Evolutionary conservation across 345 rosid genomes (phyloP).

Genomic region (Eucalyptus pauciflora): DNA sequence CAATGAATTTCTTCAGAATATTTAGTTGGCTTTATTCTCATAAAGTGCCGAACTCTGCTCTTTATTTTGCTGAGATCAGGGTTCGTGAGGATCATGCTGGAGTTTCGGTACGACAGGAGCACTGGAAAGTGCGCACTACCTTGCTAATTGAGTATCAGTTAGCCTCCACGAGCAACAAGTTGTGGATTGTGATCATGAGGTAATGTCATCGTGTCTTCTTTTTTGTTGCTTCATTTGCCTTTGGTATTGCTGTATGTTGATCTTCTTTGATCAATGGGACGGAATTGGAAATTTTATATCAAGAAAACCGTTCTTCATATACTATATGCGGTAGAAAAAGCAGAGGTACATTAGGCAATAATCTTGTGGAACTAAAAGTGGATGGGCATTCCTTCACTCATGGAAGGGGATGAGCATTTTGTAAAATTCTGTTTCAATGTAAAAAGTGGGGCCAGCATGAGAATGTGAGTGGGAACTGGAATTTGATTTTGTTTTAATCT

Average conservation of each 20-base stretch:
- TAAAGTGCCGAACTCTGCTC: neutral
- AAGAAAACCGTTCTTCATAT: neutral
- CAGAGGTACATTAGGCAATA: neutral
- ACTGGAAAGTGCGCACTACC: constrained; percentile 77
- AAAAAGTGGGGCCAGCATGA: neutral
- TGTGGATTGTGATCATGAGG: constrained; percentile 98
- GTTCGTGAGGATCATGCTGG: constrained; percentile 97
- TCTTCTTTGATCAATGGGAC: neutral
- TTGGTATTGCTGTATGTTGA: neutral
- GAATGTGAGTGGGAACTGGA: neutral
- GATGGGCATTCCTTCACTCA: neutral
- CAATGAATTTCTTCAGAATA: neutral
- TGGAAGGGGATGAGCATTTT: neutral
- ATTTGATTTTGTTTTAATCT: neutral
- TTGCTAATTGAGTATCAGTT: constrained; percentile 69
- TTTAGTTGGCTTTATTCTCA: neutral
- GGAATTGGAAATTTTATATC: neutral
- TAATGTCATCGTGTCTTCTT: neutral
- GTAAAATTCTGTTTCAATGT: neutral
- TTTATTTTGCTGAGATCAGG: constrained; percentile 16
- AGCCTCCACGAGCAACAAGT: constrained; percentile 98
- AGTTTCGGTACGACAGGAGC: constrained; percentile 91
- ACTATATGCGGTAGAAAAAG: neutral
- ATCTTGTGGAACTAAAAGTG: neutral
- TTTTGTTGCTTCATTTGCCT: neutral